Percentiles rank a stretch among this genome's conserved stretches.
phyloP scores from a whole-genome alignment of 1,284 basidiomycete species.

The Volvariella volvacea region DNA sequence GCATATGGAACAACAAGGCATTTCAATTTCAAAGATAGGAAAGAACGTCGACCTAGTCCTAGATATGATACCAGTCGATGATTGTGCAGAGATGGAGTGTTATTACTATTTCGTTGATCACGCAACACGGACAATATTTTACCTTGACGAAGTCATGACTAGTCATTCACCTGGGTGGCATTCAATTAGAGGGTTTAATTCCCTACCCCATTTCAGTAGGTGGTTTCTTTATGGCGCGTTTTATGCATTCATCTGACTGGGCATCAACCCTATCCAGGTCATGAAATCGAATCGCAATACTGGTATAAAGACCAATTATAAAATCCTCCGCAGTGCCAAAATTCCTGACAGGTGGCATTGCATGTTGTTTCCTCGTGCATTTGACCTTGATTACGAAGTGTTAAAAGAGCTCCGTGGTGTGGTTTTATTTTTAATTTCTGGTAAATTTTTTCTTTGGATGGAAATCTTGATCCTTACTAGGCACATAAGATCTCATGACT shows the following conservation, averaged over 20 bases:
- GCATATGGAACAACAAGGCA: slow-evolving; percentile 12
- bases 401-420: slow-evolving; percentile 41
- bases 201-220: slow-evolving; percentile 36
- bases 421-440: slow-evolving; percentile 39
- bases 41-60: slow-evolving; percentile 27
- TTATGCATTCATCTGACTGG: no score
- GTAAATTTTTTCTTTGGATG: no score
- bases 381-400: slow-evolving; percentile 25
- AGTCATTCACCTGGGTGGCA: slow-evolving; percentile 18
- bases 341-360: slow-evolving; percentile 41
- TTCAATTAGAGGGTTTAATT: slow-evolving; percentile 29
- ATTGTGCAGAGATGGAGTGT: slow-evolving; percentile 16
- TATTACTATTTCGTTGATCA: slow-evolving; percentile 39
- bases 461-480: neutral
- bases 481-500: slow-evolving; percentile 35
- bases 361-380: slow-evolving; percentile 40
- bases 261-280: no score
- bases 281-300: slow-evolving; percentile 44
- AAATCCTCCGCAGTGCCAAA: neutral
- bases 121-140: slow-evolving; percentile 28
- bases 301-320: slow-evolving; percentile 28
- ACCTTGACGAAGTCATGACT: slow-evolving; percentile 28
- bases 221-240: no score
- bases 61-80: slow-evolving; percentile 19
- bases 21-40: no score